Base-by-base conservation (phyloP, 805 yeast species). In the Aciculoconidium aculeatum region DNA sequence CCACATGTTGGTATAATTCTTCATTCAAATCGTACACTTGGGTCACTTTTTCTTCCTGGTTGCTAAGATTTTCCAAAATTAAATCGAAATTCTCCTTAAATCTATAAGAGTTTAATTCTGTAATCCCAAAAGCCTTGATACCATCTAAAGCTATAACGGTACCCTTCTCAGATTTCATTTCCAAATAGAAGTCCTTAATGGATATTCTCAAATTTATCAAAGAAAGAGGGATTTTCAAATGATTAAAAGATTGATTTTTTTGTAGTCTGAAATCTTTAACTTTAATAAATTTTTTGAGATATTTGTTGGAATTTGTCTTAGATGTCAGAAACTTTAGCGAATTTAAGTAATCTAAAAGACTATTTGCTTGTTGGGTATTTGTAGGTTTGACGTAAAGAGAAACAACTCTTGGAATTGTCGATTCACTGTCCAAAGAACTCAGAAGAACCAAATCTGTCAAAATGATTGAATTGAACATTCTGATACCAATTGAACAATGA, bases 401-500 rank as follows among this genome's bases (percentile, higher is more conserved):
- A 0, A 51, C 32, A 14, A 34, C 26, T 7, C 25, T 22, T 3
- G 57, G 45, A 45, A 13, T 17, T 24, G n/a, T 22, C 18, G 13
- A 26, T 13, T 31, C 42, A 34, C 8, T 18, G n/a, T 18, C 10
- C n/a, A n/a, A 8, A n/a, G 21, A n/a, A 31, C 32, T 34, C 18
- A 48, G 46, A 6, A 64, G 18, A 1, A 61, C 33, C 5, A 65
- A 13, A 36, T 64, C 67, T 4, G 66, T 60, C 11, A 62, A 35
- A 6, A 64, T 51, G 3, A 60, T 39, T 2, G 62, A 39, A 17
- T 42, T 41, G 20, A 52, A 48, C 20, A 64, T 35, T 20, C 65
- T 45, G 7, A 64, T 36, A 0, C 70, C 70, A 11, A 61, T 30
- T 5, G 61, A 41, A 32, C 67, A 61, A 5, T 30, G 29, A 11